phyloP scores from a whole-genome alignment of 2,329 filamentous ascomycete genomes.

The Seiridium unicorne region DNA sequence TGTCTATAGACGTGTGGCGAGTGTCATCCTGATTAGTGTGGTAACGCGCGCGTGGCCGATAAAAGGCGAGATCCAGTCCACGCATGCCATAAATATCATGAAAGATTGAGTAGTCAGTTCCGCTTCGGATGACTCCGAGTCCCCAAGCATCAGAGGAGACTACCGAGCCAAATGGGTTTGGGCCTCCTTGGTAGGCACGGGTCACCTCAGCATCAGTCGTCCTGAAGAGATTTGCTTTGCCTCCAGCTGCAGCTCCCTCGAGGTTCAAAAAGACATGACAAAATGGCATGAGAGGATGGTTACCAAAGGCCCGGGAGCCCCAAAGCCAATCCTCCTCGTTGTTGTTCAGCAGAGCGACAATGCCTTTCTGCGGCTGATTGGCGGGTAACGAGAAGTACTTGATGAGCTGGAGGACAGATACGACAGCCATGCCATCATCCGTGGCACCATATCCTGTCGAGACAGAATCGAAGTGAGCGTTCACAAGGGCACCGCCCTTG shows the following conservation, averaged over 20 bases:
- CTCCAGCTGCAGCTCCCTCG: slow-evolving; percentile 90
- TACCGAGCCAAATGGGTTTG: slow-evolving; percentile 80
- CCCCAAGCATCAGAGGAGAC: slow-evolving; percentile 83
- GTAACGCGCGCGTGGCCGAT: slow-evolving; percentile 80
- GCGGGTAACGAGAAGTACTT: slow-evolving; percentile 76
- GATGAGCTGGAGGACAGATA: slow-evolving; percentile 82
- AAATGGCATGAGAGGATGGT: slow-evolving; percentile 77
- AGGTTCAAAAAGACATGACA: slow-evolving; percentile 90
- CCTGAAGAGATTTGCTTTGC: slow-evolving; percentile 82
- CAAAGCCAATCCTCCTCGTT: slow-evolving; percentile 92
- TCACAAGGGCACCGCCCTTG: slow-evolving; percentile 81
- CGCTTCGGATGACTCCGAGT: slow-evolving; percentile 72
- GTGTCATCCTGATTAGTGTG: slow-evolving; percentile 89
- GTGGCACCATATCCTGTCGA: slow-evolving; percentile 91
- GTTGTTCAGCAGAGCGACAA: slow-evolving; percentile 89
- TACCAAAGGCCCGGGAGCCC: slow-evolving; percentile 80
- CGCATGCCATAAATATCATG: slow-evolving; percentile 74
- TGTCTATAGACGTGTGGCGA: slow-evolving; percentile 68
- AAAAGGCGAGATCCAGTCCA: slow-evolving; percentile 90
- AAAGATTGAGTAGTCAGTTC: slow-evolving; percentile 89
- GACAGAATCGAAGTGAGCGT: slow-evolving; percentile 90
- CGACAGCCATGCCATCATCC: slow-evolving; percentile 87
- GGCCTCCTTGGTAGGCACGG: slow-evolving; percentile 67
- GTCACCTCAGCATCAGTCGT: slow-evolving; percentile 86
- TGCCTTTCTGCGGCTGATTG: slow-evolving; percentile 73